These are phyloP conservation scores for Spergularia bocconei DNA, from an alignment of 148 eudicot species.

Conservation along the genomic window DNA sequence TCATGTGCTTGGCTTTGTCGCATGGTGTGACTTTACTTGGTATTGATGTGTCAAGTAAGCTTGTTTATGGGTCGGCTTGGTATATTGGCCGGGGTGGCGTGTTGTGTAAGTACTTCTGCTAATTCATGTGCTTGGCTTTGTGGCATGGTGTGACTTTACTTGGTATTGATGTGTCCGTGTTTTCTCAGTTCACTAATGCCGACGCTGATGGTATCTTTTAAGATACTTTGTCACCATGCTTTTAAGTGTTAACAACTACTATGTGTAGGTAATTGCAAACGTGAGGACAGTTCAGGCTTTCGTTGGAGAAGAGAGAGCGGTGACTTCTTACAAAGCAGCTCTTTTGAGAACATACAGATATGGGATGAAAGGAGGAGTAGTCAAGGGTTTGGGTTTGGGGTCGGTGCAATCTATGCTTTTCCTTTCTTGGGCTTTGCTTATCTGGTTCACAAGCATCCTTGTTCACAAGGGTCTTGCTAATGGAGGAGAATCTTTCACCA, in stretches of 20 bases:
- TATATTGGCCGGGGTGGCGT: too few species aligned
- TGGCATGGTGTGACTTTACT: not conserved
- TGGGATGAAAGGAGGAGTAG: slow-evolving; percentile 55
- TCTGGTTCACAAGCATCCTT: slow-evolving; percentile 60
- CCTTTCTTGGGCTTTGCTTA: slow-evolving; percentile 63
- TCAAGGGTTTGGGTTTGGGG: slow-evolving; percentile 68
- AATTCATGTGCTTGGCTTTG: too few species aligned
- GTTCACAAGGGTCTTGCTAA: slow-evolving; percentile 41
- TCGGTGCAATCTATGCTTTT: slow-evolving; percentile 45
- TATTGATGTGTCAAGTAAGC: not conserved
- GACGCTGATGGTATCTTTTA: not conserved
- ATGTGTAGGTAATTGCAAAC: slow-evolving; percentile 48
- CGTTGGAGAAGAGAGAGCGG: slow-evolving; percentile 56
- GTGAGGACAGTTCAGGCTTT: slow-evolving; percentile 62
- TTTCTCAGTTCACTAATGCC: too few species aligned
- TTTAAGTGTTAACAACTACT: not conserved
- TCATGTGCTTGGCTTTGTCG: too few species aligned
- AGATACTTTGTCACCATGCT: not conserved
- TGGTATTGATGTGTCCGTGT: not conserved
- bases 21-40: not conserved
- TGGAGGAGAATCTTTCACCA: slow-evolving; percentile 65
- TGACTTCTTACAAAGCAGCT: slow-evolving; percentile 39
- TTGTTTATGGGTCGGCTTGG: not conserved
- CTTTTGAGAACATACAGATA: slow-evolving; percentile 44
- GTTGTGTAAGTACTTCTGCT: too few species aligned